phyloP scores from a whole-genome alignment of 2,329 filamentous ascomycete genomes.

The Trichophyton rubrum region DNA sequence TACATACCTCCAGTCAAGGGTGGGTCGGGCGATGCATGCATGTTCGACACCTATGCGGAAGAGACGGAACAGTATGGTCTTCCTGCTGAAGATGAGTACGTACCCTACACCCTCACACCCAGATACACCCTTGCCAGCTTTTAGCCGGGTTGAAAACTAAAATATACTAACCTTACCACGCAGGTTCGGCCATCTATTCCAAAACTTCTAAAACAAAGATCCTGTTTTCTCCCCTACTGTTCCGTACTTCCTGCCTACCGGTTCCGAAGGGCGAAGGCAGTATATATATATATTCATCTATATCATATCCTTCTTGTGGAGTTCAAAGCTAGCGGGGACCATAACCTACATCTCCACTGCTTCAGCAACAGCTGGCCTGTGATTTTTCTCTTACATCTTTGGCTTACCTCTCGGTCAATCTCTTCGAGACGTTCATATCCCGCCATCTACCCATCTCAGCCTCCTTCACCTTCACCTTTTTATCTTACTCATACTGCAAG shows the following conservation, averaged over 20 bases:
- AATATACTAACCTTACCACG: constrained; percentile 6
- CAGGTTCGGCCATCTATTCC: constrained; percentile 63
- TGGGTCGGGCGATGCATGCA: constrained; percentile 85
- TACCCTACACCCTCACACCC: constrained; percentile 20
- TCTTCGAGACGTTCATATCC: not conserved
- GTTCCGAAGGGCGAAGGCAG: not conserved
- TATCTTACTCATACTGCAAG: not conserved
- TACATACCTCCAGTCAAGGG: constrained; percentile 94
- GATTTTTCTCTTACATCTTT: not conserved
- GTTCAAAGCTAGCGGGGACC: not conserved
- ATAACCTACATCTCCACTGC: not conserved
- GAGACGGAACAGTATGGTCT: constrained; percentile 86
- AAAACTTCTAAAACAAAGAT: constrained; percentile 49
- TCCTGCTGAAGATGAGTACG: constrained; percentile 72
- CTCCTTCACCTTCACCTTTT: not conserved
- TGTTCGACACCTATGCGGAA: constrained; percentile 96
- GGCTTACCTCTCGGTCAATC: not conserved
- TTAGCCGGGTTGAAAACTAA: not conserved
- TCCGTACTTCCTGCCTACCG: not conserved
- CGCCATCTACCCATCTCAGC: not conserved
- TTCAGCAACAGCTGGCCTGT: constrained; percentile 8
- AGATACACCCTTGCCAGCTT: not conserved
- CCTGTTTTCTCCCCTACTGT: not conserved
- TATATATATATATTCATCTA: not conserved
- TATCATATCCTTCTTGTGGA: not conserved